Conservation (phyloP, 352 stramenopile species). For the Globisporangium yorkense region DNA sequence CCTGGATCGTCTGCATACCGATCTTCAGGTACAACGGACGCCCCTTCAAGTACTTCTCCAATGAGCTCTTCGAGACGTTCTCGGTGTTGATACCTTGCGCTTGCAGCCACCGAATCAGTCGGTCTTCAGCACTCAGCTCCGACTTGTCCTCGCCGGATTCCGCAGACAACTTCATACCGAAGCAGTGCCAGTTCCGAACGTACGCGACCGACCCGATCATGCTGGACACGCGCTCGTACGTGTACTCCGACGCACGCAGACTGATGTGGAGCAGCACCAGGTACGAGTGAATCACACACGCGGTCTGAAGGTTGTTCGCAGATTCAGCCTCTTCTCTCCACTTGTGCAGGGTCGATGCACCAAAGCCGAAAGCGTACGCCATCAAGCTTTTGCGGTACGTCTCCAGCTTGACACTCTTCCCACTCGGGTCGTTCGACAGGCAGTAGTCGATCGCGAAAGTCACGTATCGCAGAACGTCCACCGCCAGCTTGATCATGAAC, state of each 20-base stretch:
- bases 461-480: constrained; percentile 75
- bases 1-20: constrained; percentile 84
- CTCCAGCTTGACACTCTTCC: constrained; percentile 35
- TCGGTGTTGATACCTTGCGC: constrained; percentile 87
- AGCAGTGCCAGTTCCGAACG: constrained; percentile 90
- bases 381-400: constrained; percentile 49
- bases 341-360: constrained; percentile 61
- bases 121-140: constrained; percentile 62
- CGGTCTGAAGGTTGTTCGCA: constrained; percentile 69
- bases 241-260: constrained; percentile 65
- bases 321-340: constrained; percentile 70
- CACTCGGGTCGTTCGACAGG: constrained; percentile 22
- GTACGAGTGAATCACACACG: constrained; percentile 85
- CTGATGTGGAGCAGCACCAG: constrained; percentile 65
- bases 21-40: constrained; percentile 85
- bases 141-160: constrained; percentile 36
- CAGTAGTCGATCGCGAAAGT: constrained; percentile 64
- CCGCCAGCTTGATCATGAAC: constrained; percentile 83
- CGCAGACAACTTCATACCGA: constrained; percentile 78
- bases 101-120: constrained; percentile 84
- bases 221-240: constrained; percentile 46
- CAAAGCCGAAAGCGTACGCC: constrained; percentile 66
- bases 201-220: constrained; percentile 84
- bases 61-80: constrained; percentile 69
- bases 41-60: constrained; percentile 85